Percentiles rank a stretch among this genome's conserved stretches.
phyloP scores from a whole-genome alignment of 305 asterid species.

The Stenogyne calaminthoides region DNA sequence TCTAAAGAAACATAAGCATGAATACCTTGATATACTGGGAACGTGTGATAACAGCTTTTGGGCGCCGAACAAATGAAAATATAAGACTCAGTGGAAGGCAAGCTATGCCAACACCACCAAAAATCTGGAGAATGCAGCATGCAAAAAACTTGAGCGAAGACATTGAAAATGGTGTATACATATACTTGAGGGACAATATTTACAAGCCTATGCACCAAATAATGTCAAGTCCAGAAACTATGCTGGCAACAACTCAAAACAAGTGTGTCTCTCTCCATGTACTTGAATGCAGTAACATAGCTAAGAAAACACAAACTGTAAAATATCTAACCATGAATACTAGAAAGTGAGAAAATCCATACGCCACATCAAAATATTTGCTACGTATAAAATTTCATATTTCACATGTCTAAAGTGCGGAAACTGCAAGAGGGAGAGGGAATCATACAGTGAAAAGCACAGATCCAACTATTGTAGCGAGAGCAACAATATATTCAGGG shows the following conservation, averaged over 20 bases:
- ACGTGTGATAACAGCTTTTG: conserved; percentile 97
- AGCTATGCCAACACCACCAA: conserved; percentile 98
- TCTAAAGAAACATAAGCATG: conserved; percentile 11
- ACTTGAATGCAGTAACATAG: not conserved
- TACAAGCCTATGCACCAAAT: conserved; percentile 1
- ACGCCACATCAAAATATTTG: not conserved
- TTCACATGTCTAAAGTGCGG: not conserved
- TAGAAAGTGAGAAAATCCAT: not conserved
- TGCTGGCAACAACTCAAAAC: conserved; percentile 8
- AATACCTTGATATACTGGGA: conserved; percentile 97
- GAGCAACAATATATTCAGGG: conserved; percentile 97
- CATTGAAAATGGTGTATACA: conserved; percentile 15
- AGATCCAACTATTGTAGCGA: conserved; percentile 94
- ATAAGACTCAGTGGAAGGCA: conserved; percentile 93
- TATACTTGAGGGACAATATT: not conserved
- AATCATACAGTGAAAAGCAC: conserved; percentile 83
- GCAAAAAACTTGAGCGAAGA: conserved; percentile 30
- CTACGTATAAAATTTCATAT: not conserved
- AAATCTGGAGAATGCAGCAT: conserved; percentile 56
- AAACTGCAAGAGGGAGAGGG: conserved; percentile 21
- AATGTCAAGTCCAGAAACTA: not conserved
- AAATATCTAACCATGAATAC: conserved; percentile 7
- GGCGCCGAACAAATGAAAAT: conserved; percentile 89
- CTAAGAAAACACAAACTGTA: not conserved
- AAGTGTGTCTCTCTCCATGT: conserved; percentile 8